Conservation (phyloP, 2,329 filamentous ascomycete species). For the Thyridium curvatum region DNA sequence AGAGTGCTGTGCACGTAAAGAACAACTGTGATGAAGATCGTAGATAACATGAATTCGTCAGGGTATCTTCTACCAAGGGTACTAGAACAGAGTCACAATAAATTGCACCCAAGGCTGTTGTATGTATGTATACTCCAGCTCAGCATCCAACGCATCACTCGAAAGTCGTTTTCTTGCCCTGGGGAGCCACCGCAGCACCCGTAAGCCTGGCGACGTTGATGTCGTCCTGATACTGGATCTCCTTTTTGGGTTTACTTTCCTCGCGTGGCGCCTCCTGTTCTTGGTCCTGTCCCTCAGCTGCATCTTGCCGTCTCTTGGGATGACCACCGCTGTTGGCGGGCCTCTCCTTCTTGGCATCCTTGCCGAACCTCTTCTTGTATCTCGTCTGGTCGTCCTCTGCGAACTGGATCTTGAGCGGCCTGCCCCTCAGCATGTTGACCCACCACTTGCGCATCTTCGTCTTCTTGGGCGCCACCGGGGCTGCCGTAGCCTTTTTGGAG, state of each 20-base stretch:
- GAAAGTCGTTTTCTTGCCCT: conserved; percentile 79
- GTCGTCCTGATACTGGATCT: conserved; percentile 35
- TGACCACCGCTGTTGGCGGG: conserved; percentile 12
- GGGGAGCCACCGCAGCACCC: conserved; percentile 69
- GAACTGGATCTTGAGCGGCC: conserved; percentile 81
- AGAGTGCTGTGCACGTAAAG: no score
- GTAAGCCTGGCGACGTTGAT: conserved; percentile 58
- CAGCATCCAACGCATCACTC: conserved; percentile 46
- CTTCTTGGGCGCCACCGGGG: conserved; percentile 40
- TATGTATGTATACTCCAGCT: not conserved
- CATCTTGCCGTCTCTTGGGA: conserved; percentile 5
- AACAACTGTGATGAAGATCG: no score
- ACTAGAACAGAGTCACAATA: no score
- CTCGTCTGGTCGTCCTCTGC: conserved; percentile 84
- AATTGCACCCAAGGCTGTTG: not conserved
- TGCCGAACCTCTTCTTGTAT: conserved; percentile 92
- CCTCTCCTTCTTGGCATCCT: conserved; percentile 44
- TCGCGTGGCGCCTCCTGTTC: not conserved
- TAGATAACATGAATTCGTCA: no score
- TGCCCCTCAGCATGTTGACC: conserved; percentile 76
- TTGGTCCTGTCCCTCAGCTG: conserved; percentile 15
- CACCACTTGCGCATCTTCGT: conserved; percentile 67
- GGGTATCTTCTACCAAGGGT: no score
- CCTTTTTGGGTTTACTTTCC: conserved; percentile 8
- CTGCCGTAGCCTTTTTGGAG: conserved; percentile 20